Evolutionary conservation across 2,329 filamentous ascomycete genomes (phyloP).

Genomic region (Teratosphaeria destructans): DNA sequence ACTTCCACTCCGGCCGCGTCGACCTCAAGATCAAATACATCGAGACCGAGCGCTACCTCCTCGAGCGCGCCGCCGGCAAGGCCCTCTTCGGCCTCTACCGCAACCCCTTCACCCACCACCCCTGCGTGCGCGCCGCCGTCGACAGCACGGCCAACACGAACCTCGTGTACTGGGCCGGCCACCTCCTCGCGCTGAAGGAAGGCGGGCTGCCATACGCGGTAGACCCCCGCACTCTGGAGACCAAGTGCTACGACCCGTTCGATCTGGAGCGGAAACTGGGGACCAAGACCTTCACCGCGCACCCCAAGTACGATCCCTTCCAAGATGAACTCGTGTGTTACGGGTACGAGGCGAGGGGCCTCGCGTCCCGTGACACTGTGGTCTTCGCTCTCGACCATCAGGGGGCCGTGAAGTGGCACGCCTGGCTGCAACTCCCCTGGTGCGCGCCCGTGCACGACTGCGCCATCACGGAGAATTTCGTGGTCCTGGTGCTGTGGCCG

Average conservation of each 20-base stretch:
- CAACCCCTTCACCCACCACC: constrained; percentile 29
- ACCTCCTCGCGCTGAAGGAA: constrained; percentile 46
- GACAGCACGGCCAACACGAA: constrained; percentile 51
- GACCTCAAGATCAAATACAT: constrained; percentile 35
- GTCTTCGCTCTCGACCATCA: constrained; percentile 30
- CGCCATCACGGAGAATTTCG: constrained; percentile 30
- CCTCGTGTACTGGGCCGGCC: constrained; percentile 47
- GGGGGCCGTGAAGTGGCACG: constrained; percentile 30
- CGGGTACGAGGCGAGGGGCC: constrained; percentile 33
- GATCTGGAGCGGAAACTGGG: constrained; percentile 31
- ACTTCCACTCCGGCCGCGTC: constrained; percentile 32
- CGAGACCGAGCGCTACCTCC: constrained; percentile 32
- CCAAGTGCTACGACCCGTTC: constrained; percentile 23
- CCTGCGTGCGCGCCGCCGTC: constrained; percentile 25
- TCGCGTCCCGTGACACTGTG: constrained; percentile 27
- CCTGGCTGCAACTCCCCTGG: constrained; percentile 32
- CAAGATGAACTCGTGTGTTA: constrained; percentile 33
- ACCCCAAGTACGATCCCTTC: constrained; percentile 35
- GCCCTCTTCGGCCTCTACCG: constrained; percentile 46
- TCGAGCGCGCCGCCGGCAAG: constrained; percentile 28
- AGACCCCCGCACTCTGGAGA: constrained; percentile 32
- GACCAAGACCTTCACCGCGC: constrained; percentile 33
- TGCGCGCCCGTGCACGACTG: constrained; percentile 32
- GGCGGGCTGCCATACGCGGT: constrained; percentile 30
- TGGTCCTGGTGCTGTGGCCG: constrained; percentile 29